Evolutionary conservation across 1,284 basidiomycete genomes (phyloP), one percentile per base, ranked within the genome.

Genomic region (Taiwanofungus camphoratus): DNA sequence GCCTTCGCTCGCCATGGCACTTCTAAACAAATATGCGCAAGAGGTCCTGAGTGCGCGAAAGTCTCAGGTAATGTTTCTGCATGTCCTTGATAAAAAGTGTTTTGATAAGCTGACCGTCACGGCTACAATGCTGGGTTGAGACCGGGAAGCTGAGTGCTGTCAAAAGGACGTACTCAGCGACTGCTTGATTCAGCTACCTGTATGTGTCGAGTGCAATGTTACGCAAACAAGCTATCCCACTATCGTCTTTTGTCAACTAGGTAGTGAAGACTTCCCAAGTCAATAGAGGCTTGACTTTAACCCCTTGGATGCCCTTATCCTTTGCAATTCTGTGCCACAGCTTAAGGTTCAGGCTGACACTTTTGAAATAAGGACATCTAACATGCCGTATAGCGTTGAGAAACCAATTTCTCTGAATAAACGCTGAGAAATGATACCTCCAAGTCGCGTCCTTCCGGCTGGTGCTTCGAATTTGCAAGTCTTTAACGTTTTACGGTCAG

Each of bases 221-320:
- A n/a, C 76, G 71, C 43, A 78, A 59, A 0, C 72, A 67, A 3
- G 69, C 66, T 24, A 79, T 48, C 71, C 79, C 76, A 1, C 69
- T 61, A 8, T 58, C 54, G 19, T 66, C 52, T 20, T 64, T 69
- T 12, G 68, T 65, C 1, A 77, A 80, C 23, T 64, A 60, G 0
- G 68, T 57, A 11, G 53, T 50, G 36, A 73, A 53, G 45, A 61
- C 70, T 49, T 77, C 69, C 31, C 61, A 69, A 54, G 55, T 76
- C 58, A 52, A 66, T 51, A 52, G 67, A 56, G 61, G 72, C 63
- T 71, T 59, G 20, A 61, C 44, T 29, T 62, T 52, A 26, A 62
- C 53, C 7, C 57, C 63, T 0, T 70, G 70, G 48, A 75, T 66
- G 18, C 66, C 60, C 12, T 61, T 56, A 8, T 54, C 57, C 46